These are phyloP conservation scores for Ceratocystis lukuohia DNA, from an alignment of 2,329 filamentous ascomycete species.

Conservation along the genomic window DNA sequence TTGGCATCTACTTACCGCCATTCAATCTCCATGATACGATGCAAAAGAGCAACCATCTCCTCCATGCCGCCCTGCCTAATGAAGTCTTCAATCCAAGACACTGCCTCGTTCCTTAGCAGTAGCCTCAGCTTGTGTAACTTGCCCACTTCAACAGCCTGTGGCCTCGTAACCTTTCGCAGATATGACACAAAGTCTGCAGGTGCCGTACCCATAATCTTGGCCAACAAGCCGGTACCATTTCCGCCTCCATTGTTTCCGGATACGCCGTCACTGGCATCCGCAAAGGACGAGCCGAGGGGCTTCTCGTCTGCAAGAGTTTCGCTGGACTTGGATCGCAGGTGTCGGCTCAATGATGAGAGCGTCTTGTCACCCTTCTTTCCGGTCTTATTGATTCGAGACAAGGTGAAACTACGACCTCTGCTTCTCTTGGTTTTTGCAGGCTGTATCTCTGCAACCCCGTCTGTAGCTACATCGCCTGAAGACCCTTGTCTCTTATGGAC, in stretches of 20 bases:
- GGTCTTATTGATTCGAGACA: slow-evolving; percentile 38
- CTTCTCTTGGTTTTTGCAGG: slow-evolving; percentile 41
- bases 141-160: slow-evolving; percentile 78
- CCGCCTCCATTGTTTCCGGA: slow-evolving; percentile 36
- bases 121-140: slow-evolving; percentile 87
- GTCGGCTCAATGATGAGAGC: slow-evolving; percentile 35
- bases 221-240: slow-evolving; percentile 44
- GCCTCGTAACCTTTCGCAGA: slow-evolving; percentile 65
- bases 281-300: slow-evolving; percentile 28
- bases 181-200: slow-evolving; percentile 81
- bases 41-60: slow-evolving; percentile 72
- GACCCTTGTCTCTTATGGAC: not conserved
- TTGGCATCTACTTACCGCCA: slow-evolving; percentile 57
- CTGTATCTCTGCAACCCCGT: slow-evolving; percentile 30
- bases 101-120: slow-evolving; percentile 82
- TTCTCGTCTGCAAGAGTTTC: slow-evolving; percentile 54
- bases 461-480: slow-evolving; percentile 25
- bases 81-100: slow-evolving; percentile 89
- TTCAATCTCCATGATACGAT: slow-evolving; percentile 88
- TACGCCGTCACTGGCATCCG: slow-evolving; percentile 3
- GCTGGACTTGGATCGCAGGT: slow-evolving; percentile 58
- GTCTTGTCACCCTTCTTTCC: slow-evolving; percentile 47
- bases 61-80: slow-evolving; percentile 83
- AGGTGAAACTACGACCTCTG: slow-evolving; percentile 65
- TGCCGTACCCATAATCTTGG: slow-evolving; percentile 56